phyloP scores from a whole-genome alignment of 2,329 filamentous ascomycete genomes.

The Aspergillus hortae region DNA sequence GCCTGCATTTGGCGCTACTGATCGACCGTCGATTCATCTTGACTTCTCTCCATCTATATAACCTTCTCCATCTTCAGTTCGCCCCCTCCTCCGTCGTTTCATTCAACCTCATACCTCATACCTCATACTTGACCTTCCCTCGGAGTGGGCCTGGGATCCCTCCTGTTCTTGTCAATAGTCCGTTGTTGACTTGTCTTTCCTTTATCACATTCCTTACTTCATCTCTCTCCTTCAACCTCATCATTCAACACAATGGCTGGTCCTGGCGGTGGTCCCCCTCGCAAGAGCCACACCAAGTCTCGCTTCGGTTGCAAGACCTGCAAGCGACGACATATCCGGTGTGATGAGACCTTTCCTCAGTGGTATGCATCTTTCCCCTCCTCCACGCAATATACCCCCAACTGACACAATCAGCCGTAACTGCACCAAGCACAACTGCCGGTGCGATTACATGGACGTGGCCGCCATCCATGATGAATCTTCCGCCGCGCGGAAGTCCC shows the following conservation, averaged over 20 bases:
- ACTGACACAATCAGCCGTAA: constrained; percentile 66
- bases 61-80: background rate
- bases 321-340: constrained; percentile 95
- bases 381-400: background rate
- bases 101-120: background rate
- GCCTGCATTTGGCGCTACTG: constrained; percentile 9
- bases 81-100: background rate
- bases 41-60: background rate
- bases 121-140: background rate
- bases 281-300: constrained; percentile 94
- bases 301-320: constrained; percentile 97
- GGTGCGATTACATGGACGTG: constrained; percentile 95
- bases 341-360: constrained; percentile 96
- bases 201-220: constrained; percentile 3
- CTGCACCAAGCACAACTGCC: constrained; percentile 97
- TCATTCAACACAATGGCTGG: constrained; percentile 65
- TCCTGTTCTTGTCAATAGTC: background rate
- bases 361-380: constrained; percentile 60
- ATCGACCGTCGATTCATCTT: background rate
- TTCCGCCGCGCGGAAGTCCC: constrained; percentile 49
- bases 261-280: constrained; percentile 88
- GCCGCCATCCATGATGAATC: constrained; percentile 58
- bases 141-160: background rate
- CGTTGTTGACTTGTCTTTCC: constrained; percentile 4
- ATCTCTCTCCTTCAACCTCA: background rate